phyloP scores from a whole-genome alignment of 2,329 filamentous ascomycete genomes.

The Apiospora aurea region DNA sequence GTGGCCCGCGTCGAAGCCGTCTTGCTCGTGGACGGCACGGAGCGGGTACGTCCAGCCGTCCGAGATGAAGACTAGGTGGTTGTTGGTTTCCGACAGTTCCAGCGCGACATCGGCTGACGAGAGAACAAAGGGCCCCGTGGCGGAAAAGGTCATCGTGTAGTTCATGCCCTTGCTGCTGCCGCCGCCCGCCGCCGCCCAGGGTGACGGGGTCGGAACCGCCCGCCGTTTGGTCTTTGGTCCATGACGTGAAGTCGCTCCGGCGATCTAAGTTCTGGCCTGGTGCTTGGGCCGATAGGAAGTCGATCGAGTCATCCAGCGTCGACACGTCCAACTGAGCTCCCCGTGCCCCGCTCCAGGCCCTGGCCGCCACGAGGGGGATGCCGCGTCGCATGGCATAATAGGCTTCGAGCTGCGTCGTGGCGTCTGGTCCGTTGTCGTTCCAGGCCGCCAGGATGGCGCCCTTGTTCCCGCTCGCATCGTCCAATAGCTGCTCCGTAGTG shows the following conservation, averaged over 20 bases:
- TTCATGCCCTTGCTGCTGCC: slow-evolving; percentile 53
- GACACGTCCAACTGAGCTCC: slow-evolving; percentile 41
- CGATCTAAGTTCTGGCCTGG: slow-evolving; percentile 55
- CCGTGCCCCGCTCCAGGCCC: slow-evolving; percentile 49
- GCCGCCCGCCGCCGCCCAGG: slow-evolving; percentile 40
- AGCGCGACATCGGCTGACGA: slow-evolving; percentile 52
- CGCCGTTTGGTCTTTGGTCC: slow-evolving; percentile 34
- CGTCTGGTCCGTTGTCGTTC: slow-evolving; percentile 57
- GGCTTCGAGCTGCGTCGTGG: slow-evolving; percentile 54
- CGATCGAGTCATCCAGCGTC: slow-evolving; percentile 44
- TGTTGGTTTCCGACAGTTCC: slow-evolving; percentile 42
- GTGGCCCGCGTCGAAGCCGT: slow-evolving; percentile 53
- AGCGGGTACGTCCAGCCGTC: slow-evolving; percentile 57
- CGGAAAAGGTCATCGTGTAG: slow-evolving; percentile 49
- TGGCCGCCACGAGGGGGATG: slow-evolving; percentile 51
- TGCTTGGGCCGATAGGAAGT: slow-evolving; percentile 45
- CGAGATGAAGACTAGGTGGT: slow-evolving; percentile 49
- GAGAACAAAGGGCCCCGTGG: slow-evolving; percentile 52
- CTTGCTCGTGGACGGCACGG: slow-evolving; percentile 49
- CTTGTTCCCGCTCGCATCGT: slow-evolving; percentile 38
- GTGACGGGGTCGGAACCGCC: slow-evolving; percentile 25
- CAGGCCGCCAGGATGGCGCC: slow-evolving; percentile 53
- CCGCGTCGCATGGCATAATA: slow-evolving; percentile 55
- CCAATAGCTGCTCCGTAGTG: slow-evolving; percentile 45
- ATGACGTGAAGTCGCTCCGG: slow-evolving; percentile 40